Percentiles rank a stretch among this genome's conserved stretches.
Conservation (phyloP, 305 asterid species). For the Solanum hybrid region DNA sequence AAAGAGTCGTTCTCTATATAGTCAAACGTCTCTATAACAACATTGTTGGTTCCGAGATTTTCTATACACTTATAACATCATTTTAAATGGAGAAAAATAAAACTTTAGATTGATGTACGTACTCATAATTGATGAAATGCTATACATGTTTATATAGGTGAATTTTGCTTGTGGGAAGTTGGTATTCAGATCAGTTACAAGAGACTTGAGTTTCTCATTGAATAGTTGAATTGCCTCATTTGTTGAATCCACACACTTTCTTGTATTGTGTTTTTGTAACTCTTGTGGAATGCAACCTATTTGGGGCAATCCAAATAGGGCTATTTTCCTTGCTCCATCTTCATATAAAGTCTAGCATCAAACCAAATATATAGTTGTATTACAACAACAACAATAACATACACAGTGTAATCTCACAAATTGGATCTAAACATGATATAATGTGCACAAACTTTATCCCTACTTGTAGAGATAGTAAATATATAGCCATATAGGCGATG, state of each 20-base stretch:
- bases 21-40: background rate
- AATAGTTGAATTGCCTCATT: background rate
- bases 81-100: background rate
- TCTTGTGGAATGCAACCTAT: background rate
- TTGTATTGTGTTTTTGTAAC: background rate
- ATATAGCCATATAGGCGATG: background rate
- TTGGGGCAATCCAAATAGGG: background rate
- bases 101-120: background rate
- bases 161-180: background rate
- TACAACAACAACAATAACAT: background rate
- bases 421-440: background rate
- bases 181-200: background rate
- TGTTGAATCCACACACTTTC: background rate
- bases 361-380: background rate
- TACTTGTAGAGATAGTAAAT: background rate
- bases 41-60: background rate
- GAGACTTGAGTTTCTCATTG: background rate
- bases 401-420: rapidly evolving
- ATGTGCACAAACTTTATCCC: background rate
- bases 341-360: background rate
- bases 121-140: background rate
- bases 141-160: background rate
- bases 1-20: background rate
- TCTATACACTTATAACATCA: background rate
- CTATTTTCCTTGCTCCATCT: background rate